Base-by-base conservation (phyloP, 108 stramenopile species). In the Seminavis robusta region DNA sequence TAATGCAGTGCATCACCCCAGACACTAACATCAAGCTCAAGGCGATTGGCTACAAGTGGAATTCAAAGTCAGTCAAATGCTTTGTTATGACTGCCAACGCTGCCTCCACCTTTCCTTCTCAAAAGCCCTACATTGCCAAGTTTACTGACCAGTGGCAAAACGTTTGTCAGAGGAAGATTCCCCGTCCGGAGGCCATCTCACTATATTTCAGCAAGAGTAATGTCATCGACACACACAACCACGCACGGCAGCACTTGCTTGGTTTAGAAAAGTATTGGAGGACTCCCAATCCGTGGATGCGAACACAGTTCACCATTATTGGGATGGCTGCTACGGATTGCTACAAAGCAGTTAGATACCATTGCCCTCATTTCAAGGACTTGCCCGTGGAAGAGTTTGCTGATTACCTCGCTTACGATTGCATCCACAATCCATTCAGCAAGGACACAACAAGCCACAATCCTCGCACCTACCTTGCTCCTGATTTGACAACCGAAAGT, bases 221-320 rank as follows among this genome's bases (percentile, higher is more conserved):
- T n/a, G 6, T 59, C 9, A 59, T 67, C 26, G 52, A 69, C 20
- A 33, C 51, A 13, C 67, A 61, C 60, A 69, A 69, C 53, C 59
- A 62, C 29, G 27, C 5, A 2, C 38, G 52, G 21, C 67, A 69
- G 50, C 24, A 37, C 24, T 21, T 31, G 16, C 60, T 69, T 25
- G 33, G 17, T 5, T 46, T 69, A 15, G 67, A 69, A 29, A 46
- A 47, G 29, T 53, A 28, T 30, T 69, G 67, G 67, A 31, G 28
- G 16, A 69, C 67, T 8, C 50, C 42, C 19, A 41, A 62, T 39
- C 28, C 38, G 2, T 69, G 52, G 59, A 54, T 69, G 44, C 20
- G 60, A 0, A 11, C 62, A 19, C n/a, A 37, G 6, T 38, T 53
- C 26, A 69, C 67, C 44, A 9, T 68, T n/a, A n/a, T 59, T 44